These are phyloP conservation scores for Fusarium xyrophilum DNA, from an alignment of 2,329 filamentous ascomycete species.

Conservation along the genomic window DNA sequence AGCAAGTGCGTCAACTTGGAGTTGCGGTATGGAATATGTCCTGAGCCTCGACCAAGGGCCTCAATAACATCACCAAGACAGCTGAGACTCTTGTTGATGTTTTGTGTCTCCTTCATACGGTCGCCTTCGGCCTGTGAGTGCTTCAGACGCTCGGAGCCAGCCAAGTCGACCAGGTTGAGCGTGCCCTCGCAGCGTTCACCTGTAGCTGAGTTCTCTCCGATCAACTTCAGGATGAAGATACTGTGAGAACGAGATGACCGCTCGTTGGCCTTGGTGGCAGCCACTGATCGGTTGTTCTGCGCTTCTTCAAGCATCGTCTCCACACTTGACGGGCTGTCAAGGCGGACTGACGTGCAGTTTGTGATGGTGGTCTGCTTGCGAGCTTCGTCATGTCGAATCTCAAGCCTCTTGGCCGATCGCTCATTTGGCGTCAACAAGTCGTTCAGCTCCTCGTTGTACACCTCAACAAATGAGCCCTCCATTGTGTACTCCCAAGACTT, in stretches of 20 bases:
- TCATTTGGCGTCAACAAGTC: conserved; percentile 72
- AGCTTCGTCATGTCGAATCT: conserved; percentile 84
- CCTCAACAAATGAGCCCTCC: conserved; percentile 94
- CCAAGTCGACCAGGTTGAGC: conserved; percentile 93
- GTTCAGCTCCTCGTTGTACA: conserved; percentile 97
- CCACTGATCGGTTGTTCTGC: conserved; percentile 85
- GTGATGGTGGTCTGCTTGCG: conserved; percentile 83
- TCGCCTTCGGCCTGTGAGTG: conserved; percentile 87
- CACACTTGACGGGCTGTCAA: conserved; percentile 82
- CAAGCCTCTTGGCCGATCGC: conserved; percentile 76
- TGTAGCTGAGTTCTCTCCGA: conserved; percentile 74
- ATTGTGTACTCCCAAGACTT: conserved; percentile 96
- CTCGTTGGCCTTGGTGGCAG: conserved; percentile 97
- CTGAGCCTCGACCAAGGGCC: conserved; percentile 82
- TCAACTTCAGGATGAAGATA: conserved; percentile 88
- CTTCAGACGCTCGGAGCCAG: conserved; percentile 89
- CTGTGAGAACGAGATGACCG: conserved; percentile 93
- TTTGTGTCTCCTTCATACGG: conserved; percentile 90
- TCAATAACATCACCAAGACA: conserved; percentile 95
- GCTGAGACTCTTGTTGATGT: conserved; percentile 94
- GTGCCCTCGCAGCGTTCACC: conserved; percentile 89
- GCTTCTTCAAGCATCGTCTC: conserved; percentile 82
- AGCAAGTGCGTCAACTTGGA: conserved; percentile 96
- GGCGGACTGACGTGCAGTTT: conserved; percentile 76
- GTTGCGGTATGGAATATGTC: conserved; percentile 92